phyloP scores from a whole-genome alignment of 2,329 filamentous ascomycete genomes.

The Sordariomycetes sp. region DNA sequence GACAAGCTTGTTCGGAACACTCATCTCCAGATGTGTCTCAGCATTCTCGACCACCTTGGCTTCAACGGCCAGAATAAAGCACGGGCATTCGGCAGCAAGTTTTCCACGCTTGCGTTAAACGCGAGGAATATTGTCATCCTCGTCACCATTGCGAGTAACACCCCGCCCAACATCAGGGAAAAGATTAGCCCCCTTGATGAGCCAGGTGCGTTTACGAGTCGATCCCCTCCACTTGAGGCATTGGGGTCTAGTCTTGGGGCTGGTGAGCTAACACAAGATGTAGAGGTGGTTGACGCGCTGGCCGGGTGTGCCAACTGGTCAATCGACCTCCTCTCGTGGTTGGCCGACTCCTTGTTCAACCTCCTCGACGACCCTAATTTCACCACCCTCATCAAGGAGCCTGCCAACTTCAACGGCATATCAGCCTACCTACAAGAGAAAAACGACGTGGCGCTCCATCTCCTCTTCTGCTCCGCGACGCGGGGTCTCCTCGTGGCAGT shows the following conservation, averaged over 20 bases:
- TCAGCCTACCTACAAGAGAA: constrained; percentile 38
- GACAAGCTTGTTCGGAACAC: constrained; percentile 65
- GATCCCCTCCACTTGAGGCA: background rate
- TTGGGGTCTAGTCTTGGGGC: background rate
- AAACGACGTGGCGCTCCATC: constrained; percentile 48
- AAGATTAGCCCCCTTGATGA: constrained; percentile 53
- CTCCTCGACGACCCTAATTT: constrained; percentile 42
- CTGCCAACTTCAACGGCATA: constrained; percentile 35
- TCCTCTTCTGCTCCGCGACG: constrained; percentile 63
- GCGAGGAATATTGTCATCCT: constrained; percentile 61
- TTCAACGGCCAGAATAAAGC: constrained; percentile 53
- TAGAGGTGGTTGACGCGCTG: constrained; percentile 62
- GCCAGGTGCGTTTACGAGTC: constrained; percentile 21
- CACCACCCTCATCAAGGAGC: constrained; percentile 32
- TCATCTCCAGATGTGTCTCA: constrained; percentile 64
- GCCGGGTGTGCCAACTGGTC: constrained; percentile 71
- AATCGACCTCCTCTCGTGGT: constrained; percentile 57
- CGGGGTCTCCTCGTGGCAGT: constrained; percentile 61
- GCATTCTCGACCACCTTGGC: constrained; percentile 68
- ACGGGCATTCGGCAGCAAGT: constrained; percentile 59
- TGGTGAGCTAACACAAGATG: background rate
- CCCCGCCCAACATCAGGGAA: constrained; percentile 40
- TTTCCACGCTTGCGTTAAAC: constrained; percentile 65
- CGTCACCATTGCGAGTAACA: constrained; percentile 51
- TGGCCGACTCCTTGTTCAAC: constrained; percentile 47